phyloP scores from a whole-genome alignment of 306 rosid genomes.

The Trichosanthes truncata region DNA sequence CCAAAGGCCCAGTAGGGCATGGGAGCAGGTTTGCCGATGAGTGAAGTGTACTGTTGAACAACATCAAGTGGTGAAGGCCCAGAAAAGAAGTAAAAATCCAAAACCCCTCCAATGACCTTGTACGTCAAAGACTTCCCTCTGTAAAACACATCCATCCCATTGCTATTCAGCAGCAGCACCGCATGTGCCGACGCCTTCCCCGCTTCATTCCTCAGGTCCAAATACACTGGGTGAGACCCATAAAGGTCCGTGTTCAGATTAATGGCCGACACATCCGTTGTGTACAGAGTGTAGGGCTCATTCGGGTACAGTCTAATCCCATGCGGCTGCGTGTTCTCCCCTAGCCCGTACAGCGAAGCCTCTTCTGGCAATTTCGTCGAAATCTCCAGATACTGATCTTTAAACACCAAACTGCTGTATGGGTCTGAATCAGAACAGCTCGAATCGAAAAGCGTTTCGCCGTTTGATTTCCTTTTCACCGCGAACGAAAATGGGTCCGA shows the following conservation, averaged over 20 bases:
- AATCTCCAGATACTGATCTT: slow-evolving; percentile 94
- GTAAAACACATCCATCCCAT: slow-evolving; percentile 98
- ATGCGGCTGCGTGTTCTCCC: slow-evolving; percentile 90
- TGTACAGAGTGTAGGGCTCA: slow-evolving; percentile 82
- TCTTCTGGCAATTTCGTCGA: slow-evolving; percentile 71
- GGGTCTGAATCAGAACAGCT: slow-evolving; percentile 44
- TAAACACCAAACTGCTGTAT: slow-evolving; percentile 57
- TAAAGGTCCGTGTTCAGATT: slow-evolving; percentile 83
- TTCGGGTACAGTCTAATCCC: slow-evolving; percentile 75
- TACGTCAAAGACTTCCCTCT: slow-evolving; percentile 67
- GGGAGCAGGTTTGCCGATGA: slow-evolving; percentile 89
- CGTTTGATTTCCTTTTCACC: slow-evolving; percentile 68
- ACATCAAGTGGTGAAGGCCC: slow-evolving; percentile 76
- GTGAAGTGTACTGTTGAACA: slow-evolving; percentile 84
- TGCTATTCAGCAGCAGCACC: slow-evolving; percentile 80
- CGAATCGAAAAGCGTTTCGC: slow-evolving; percentile 57
- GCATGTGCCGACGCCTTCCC: slow-evolving; percentile 65
- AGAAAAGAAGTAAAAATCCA: slow-evolving; percentile 87
- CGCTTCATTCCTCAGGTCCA: slow-evolving; percentile 73
- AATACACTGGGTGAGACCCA: slow-evolving; percentile 86
- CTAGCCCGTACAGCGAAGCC: slow-evolving; percentile 73
- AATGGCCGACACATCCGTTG: slow-evolving; percentile 73
- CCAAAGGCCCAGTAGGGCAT: slow-evolving; percentile 99
- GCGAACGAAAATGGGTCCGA: slow-evolving; percentile 70
- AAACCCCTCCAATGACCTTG: slow-evolving; percentile 83